Evolutionary conservation across 805 yeast genomes (phyloP), one percentile per base, ranked within the genome.

Genomic region (Cyberlindnera sargentensis): DNA sequence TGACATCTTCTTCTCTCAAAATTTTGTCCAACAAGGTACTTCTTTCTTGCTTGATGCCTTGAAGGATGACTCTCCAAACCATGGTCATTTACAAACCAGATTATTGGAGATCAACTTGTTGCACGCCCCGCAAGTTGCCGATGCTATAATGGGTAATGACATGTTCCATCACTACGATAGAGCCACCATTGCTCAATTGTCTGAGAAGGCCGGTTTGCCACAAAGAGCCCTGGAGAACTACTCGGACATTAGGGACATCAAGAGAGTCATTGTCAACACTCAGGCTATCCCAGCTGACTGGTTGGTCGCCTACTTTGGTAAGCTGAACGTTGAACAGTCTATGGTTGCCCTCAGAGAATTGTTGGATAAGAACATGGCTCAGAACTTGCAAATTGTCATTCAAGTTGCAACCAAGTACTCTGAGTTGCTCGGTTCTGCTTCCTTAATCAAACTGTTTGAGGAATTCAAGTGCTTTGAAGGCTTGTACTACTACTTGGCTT

Each of bases 71-170:
- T 75, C 82, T 33, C 97, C 98, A 34, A 84, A 90, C 50, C 96
- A 93, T 61, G 97, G 96, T 15, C 95, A 89, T 59, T 73, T 93
- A 60, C 99, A 93, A 73, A 93, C 99, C 7, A 80, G 95, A 59
- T 78, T 93, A 41, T 76, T 93, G 53, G 99, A 93, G 67, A 88
- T 87, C 53, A 93, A 93, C 65, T 73, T 93, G 62, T 65, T 87
- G 61, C 95, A 90, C 63, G 99, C 99, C 15, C 99, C 99, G 41
- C 99, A 93, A 73, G 99, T 93, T 45, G 99, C 99, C 36, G 99
- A 93, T 67, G 99, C 99, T 23, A 93, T 93, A 53, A 74, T 93
- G 57, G 96, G 97, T 47, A 93, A 91, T 66, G 81, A 82, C 47
- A 91, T 93, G 87, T 93, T 95, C 70, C 80, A 90, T 52, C 96